Percentiles rank a stretch among this genome's conserved stretches.
phyloP scores from a whole-genome alignment of 768 basidiomycete genomes.

The Clavaria fumosa region DNA sequence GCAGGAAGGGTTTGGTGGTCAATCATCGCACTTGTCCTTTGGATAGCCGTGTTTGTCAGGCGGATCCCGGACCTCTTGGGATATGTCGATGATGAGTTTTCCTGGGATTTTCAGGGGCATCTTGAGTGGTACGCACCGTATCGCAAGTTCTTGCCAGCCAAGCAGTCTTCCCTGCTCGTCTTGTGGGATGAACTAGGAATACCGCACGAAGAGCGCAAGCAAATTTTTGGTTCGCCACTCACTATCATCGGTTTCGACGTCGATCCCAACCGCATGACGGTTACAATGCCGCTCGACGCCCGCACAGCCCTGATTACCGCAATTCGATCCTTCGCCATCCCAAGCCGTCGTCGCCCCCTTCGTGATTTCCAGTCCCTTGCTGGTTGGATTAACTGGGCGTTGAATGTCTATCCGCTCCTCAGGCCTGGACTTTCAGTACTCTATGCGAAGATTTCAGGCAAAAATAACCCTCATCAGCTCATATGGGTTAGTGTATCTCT shows the following conservation, averaged over 20 bases:
- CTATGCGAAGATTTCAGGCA: constrained; percentile 20
- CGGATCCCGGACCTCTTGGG: constrained; percentile 9
- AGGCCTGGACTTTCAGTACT: constrained; percentile 15
- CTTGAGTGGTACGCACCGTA: constrained; percentile 15
- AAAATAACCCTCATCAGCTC: constrained; percentile 5
- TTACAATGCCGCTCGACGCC: constrained; percentile 11
- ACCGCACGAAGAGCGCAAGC: constrained; percentile 24
- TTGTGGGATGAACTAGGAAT: constrained; percentile 27
- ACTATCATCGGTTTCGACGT: constrained; percentile 25
- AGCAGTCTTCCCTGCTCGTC: constrained; percentile 20
- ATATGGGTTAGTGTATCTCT: constrained; percentile 16
- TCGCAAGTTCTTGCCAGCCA: constrained; percentile 12
- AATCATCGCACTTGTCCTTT: too few species aligned
- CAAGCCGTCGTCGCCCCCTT: neutral
- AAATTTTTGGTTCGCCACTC: constrained; percentile 19
- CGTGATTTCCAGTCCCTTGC: constrained; percentile 11
- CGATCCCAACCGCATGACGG: constrained; percentile 18
- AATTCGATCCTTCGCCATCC: neutral
- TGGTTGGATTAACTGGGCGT: constrained; percentile 19
- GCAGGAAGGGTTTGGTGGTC: constrained; percentile 16
- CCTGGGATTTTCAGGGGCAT: constrained; percentile 8
- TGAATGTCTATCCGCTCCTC: constrained; percentile 20
- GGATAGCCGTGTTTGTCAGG: constrained; percentile 10
- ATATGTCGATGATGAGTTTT: constrained; percentile 17
- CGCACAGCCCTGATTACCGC: constrained; percentile 9